Evolutionary conservation across 805 yeast genomes (phyloP).

Genomic region (Nakazawaea wickerhamii): DNA sequence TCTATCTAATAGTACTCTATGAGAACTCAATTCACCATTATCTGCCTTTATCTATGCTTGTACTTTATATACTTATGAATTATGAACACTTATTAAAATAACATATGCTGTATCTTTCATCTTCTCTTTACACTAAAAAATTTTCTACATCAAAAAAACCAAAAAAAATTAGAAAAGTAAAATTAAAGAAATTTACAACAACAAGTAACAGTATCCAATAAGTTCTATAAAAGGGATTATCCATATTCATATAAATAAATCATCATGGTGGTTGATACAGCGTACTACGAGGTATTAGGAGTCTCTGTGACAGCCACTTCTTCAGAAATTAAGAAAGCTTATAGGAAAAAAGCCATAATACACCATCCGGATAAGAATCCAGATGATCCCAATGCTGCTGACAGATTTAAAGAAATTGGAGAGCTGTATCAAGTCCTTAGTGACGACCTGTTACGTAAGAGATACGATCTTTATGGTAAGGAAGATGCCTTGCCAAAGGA

Average conservation of each 20-base stretch:
- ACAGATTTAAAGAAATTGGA: constrained; percentile 70
- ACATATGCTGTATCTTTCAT: no score
- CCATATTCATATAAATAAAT: background rate
- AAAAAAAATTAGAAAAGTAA: background rate
- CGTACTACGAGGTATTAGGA: constrained; percentile 77
- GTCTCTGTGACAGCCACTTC: constrained; percentile 67
- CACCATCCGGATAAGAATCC: constrained; percentile 97
- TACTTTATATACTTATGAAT: no score
- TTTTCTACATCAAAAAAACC: background rate
- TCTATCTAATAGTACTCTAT: constrained; percentile 14
- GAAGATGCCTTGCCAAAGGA: constrained; percentile 62
- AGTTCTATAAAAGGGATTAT: no score
- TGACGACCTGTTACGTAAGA: constrained; percentile 59
- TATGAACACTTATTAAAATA: no score
- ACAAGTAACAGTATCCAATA: no score
- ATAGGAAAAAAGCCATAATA: constrained; percentile 81
- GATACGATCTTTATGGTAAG: constrained; percentile 84
- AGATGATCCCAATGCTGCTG: constrained; percentile 86
- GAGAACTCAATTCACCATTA: background rate
- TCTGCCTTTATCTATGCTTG: no score
- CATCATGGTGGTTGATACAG: constrained; percentile 76
- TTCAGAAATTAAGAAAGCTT: constrained; percentile 86
- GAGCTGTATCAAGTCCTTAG: constrained; percentile 78
- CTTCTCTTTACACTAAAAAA: background rate
- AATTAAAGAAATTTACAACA: background rate